Evolutionary conservation across 768 basidiomycete genomes (phyloP), one percentile per base, ranked within the genome.

Genomic region (Trametes cinnabarina): DNA sequence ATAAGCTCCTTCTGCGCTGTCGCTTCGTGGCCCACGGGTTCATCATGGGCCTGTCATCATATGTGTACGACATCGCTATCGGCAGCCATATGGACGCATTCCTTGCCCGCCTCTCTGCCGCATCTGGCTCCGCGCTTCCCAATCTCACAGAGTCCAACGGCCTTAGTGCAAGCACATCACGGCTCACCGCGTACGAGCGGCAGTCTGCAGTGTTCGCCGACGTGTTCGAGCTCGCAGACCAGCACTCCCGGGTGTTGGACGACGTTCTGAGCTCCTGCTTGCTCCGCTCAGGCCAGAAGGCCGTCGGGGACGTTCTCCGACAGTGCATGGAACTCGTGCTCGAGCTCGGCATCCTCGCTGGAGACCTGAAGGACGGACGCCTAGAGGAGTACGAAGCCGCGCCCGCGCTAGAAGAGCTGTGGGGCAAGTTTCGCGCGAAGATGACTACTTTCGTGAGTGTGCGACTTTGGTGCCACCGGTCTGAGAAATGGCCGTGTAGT

Each of bases 1-100:
- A 81, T 55, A 79, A 76, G 61, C 71, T 81, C 10, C 74, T 92
- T 3, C 73, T 86, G 8, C 82, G 84, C 62, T 86, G 93, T 64
- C 84, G 91, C 43, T 93, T 92, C 66, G 75, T 84, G 39, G 83
- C 84, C 1, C 84, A 90, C 23, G 76, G 84, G 5, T 92, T 94
- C 72, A 75, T 93, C 37, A 76, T 74, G 17, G 78, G 75, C n/a
- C 75, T 95, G 28, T 82, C 82, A 3, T 74, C 80, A 32, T 93
- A 95, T 63, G 76, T 92, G 20, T 86, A 87, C 53, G 90, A 93
- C 69, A 83, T 82, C n/a, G 93, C 85, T 2, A 92, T 96, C 56
- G 81, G 85, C 12, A 83, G 83, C 26, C 87, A 90, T 66, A 89
- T 92, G 62, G 83, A 86, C 58, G 76, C 80, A 1, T 92, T 95